Base-by-base conservation (phyloP, 2,329 filamentous ascomycete species). In the Arachnopeziza araneosa region DNA sequence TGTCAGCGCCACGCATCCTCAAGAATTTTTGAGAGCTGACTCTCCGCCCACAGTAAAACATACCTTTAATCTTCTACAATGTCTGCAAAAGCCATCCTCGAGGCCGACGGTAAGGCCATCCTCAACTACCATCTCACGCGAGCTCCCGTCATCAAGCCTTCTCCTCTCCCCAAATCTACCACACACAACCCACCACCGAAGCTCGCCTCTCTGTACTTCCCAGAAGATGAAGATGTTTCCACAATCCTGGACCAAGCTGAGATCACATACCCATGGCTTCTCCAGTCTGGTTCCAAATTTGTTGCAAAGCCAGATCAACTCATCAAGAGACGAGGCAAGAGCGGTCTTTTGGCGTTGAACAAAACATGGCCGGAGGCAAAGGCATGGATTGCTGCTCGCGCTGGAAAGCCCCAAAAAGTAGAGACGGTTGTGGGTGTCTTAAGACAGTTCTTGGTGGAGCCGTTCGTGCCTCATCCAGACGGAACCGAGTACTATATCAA, bases 31-130 rank as follows among this genome's bases (percentile, higher is more conserved):
- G 54, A 55, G 17, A 44, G 36, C 67, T 69, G 55, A 68, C 60
- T 51, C 26, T 24, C n/a, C 24, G 55, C 24, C 12, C 53, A 59
- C 53, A 69, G 67, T 63, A 68, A n/a, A 66, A 63, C 61, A 52
- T 61, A 62, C 63, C 62, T 65, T 63, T 55, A 59, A 65, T 63
- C 52, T 55, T 59, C 59, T 78, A 84, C 73, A 73, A 96, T 96
- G 91, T 92, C 91, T 76, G 91, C 95, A 79, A 99, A 99, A 83
- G 90, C 93, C 70, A 98, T 99, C 76, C 81, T 90, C 84, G 95
- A 99, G 85, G 93, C 93, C 84, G 95, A 99, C 83, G 95, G 95
- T 86, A 99, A 99, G 90, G 95, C 95, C 85, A 98, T 99, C 83
- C 86, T 99, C 86, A 98, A 97, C 90, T 99, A 98, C 86, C 95